Percentiles rank a stretch among this genome's conserved stretches.
Conservation (phyloP, 2,329 filamentous ascomycete species). For the Penicillium freii region DNA sequence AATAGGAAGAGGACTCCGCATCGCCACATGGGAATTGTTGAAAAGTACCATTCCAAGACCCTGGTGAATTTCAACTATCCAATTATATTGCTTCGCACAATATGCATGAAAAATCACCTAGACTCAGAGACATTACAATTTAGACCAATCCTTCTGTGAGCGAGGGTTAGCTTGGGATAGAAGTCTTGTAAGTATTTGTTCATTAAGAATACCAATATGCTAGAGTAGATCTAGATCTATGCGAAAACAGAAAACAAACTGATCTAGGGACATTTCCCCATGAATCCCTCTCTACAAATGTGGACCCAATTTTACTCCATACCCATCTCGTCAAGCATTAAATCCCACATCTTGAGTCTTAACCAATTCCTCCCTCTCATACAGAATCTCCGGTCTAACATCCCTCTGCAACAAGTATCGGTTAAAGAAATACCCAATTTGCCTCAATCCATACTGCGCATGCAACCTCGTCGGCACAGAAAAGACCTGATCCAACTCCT, state of each 20-base stretch:
- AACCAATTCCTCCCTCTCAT: constrained; percentile 34
- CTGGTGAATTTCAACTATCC: too few relatives aligned
- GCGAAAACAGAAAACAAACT: background rate
- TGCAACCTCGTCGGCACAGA: constrained; percentile 50
- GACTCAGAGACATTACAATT: background rate
- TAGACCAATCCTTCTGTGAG: background rate
- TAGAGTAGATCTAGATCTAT: background rate
- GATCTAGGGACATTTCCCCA: too few relatives aligned
- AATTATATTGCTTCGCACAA: background rate
- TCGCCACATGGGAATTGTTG: background rate
- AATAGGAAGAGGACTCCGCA: background rate
- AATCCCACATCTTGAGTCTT: constrained; percentile 25
- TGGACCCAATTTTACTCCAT: background rate
- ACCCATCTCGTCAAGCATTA: constrained; percentile 16
- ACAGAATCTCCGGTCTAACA: constrained; percentile 37
- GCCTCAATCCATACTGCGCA: constrained; percentile 40
- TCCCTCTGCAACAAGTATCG: constrained; percentile 41
- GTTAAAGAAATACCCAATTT: constrained; percentile 38
- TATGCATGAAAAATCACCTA: background rate
- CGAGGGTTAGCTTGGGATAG: background rate
- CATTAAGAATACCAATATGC: background rate
- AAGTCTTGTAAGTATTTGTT: too few relatives aligned
- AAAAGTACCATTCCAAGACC: too few relatives aligned
- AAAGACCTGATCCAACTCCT: constrained; percentile 55
- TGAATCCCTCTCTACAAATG: background rate